Conservation (phyloP, 2,329 filamentous ascomycete species). For the Rutstroemia sydowiana region DNA sequence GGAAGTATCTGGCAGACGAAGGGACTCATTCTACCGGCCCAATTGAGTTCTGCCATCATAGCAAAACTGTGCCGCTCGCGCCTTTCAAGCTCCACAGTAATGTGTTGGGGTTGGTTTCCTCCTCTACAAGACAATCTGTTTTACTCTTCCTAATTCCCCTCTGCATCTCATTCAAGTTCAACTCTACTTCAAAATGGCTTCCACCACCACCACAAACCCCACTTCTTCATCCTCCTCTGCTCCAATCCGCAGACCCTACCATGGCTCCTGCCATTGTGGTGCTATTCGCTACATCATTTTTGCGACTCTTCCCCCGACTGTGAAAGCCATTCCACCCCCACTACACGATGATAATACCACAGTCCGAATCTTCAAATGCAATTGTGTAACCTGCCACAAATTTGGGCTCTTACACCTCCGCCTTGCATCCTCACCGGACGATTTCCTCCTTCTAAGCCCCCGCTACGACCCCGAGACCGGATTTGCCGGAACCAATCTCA, state of each 20-base stretch:
- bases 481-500: no score
- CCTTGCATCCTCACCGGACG: conserved; percentile 30
- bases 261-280: conserved; percentile 43
- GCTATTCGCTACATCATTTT: conserved; percentile 36
- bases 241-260: conserved; percentile 25
- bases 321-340: conserved; percentile 14
- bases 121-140: no score
- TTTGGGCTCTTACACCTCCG: conserved; percentile 40
- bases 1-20: no score
- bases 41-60: no score
- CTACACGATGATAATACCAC: conserved; percentile 23
- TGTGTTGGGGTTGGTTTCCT: no score
- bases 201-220: not conserved
- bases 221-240: not conserved
- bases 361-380: conserved; percentile 34
- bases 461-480: conserved; percentile 29
- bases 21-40: no score
- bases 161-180: not conserved
- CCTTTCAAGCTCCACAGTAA: no score
- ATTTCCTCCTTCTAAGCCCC: conserved; percentile 42
- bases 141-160: no score
- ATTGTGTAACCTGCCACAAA: conserved; percentile 44
- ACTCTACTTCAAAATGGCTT: not conserved
- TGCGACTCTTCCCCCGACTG: conserved; percentile 36
- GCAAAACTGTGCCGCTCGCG: no score